Percentiles rank a stretch among this genome's conserved stretches.
Evolutionary conservation across 2,329 filamentous ascomycete genomes (phyloP).

Genomic region (Pezicula carpinea): DNA sequence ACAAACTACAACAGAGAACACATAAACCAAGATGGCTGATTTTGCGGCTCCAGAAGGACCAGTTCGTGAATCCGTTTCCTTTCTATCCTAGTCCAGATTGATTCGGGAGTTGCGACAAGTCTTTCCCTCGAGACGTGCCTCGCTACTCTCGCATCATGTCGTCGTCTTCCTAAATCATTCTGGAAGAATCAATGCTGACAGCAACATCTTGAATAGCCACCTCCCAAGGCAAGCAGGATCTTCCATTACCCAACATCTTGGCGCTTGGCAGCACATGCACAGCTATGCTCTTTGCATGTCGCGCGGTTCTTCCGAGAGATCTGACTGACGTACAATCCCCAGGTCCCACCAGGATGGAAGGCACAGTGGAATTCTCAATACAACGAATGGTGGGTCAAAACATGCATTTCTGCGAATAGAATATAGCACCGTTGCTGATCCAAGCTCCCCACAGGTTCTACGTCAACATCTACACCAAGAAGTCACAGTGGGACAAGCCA

Average conservation of each 20-base stretch:
- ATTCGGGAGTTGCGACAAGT: no score
- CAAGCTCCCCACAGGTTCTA: constrained; percentile 65
- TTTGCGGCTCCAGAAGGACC: constrained; percentile 17
- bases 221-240: constrained; percentile 31
- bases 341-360: constrained; percentile 74
- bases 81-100: no score
- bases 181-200: no score
- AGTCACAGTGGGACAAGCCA: constrained; percentile 87
- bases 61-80: neutral
- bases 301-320: constrained; percentile 29
- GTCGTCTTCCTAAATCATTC: no score
- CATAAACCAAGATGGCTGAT: constrained; percentile 19
- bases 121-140: no score
- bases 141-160: no score
- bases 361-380: constrained; percentile 84
- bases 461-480: constrained; percentile 81
- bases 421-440: constrained; percentile 13
- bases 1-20: neutral
- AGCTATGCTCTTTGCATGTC: no score
- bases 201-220: constrained; percentile 28
- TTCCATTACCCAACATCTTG: neutral
- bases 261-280: neutral
- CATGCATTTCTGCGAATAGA: neutral
- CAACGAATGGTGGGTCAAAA: constrained; percentile 63
- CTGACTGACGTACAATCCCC: no score